Conservation (phyloP, 352 stramenopile species). For the Pilasporangium apinafurcum region DNA sequence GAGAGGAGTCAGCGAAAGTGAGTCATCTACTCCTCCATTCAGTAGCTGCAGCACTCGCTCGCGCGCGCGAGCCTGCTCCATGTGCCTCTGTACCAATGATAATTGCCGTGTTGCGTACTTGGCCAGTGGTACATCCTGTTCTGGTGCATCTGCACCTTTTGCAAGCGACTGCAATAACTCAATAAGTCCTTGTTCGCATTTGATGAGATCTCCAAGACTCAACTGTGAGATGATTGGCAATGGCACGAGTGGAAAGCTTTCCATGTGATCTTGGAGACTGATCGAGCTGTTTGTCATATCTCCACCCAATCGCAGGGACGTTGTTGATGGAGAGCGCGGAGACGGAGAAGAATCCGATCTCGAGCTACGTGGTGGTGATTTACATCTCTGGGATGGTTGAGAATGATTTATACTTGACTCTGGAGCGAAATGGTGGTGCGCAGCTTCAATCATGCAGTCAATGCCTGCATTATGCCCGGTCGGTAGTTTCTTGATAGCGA, state of each 20-base stretch:
- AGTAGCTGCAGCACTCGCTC: constrained; percentile 51
- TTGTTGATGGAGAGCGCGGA: no score
- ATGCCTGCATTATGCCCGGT: background rate
- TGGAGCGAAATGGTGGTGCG: constrained; percentile 14
- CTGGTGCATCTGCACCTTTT: constrained; percentile 10
- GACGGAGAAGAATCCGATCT: no score
- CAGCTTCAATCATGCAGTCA: constrained; percentile 23
- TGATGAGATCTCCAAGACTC: constrained; percentile 24
- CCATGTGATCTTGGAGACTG: constrained; percentile 46
- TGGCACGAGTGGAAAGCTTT: constrained; percentile 63
- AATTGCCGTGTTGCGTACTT: constrained; percentile 58
- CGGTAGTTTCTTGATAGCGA: background rate
- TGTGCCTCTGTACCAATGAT: constrained; percentile 37
- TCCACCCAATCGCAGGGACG: no score
- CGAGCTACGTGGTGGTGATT: no score
- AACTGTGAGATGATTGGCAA: constrained; percentile 49
- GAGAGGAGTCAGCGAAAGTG: background rate
- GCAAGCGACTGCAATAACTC: constrained; percentile 31
- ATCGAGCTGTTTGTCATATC: no score
- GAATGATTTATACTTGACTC: background rate
- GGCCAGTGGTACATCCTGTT: constrained; percentile 38
- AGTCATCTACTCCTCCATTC: background rate
- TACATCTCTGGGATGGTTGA: no score
- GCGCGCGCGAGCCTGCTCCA: constrained; percentile 39
- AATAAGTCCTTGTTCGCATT: constrained; percentile 28